Evolutionary conservation across 495 filamentous ascomycete species (phyloP).

Genomic region (Elasticomyces elasticus): DNA sequence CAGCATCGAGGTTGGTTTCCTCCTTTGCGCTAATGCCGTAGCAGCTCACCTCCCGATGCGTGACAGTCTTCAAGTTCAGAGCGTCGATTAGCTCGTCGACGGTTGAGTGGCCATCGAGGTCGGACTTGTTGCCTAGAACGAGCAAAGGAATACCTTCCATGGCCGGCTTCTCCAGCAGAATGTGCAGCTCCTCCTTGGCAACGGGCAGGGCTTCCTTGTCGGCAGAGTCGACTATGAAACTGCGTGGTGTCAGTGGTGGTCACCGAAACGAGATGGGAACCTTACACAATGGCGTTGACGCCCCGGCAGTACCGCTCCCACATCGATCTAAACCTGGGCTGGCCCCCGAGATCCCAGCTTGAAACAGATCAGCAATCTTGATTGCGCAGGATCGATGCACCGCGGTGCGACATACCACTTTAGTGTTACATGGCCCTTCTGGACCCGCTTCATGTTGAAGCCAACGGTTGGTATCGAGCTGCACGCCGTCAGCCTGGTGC

Average conservation of each 20-base stretch:
- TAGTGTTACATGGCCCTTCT: conserved; percentile 95
- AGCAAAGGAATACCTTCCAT: conserved; percentile 85
- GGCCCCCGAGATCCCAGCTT: conserved; percentile 93
- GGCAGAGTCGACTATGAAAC: conserved; percentile 90
- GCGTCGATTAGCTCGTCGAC: conserved; percentile 93
- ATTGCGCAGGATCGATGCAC: neutral
- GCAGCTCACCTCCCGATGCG: conserved; percentile 90
- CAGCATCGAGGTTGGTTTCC: conserved; percentile 95
- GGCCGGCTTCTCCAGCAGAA: conserved; percentile 72
- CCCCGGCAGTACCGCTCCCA: conserved; percentile 98
- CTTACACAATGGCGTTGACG: conserved; percentile 92
- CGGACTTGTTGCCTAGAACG: conserved; percentile 97
- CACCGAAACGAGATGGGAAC: neutral
- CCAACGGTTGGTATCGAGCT: conserved; percentile 98
- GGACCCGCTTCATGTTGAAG: conserved; percentile 97
- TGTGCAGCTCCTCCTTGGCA: conserved; percentile 84
- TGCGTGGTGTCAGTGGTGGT: conserved; percentile 23
- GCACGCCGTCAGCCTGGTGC: conserved; percentile 19
- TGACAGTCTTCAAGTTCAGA: conserved; percentile 81
- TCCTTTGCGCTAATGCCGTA: conserved; percentile 98
- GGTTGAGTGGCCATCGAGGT: conserved; percentile 73
- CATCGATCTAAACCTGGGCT: conserved; percentile 95
- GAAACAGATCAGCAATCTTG: conserved; percentile 17
- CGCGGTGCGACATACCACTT: conserved; percentile 57
- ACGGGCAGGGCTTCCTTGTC: conserved; percentile 71